Conservation (phyloP, 2,329 filamentous ascomycete genomes). For the Fonsecaea erecta region DNA sequence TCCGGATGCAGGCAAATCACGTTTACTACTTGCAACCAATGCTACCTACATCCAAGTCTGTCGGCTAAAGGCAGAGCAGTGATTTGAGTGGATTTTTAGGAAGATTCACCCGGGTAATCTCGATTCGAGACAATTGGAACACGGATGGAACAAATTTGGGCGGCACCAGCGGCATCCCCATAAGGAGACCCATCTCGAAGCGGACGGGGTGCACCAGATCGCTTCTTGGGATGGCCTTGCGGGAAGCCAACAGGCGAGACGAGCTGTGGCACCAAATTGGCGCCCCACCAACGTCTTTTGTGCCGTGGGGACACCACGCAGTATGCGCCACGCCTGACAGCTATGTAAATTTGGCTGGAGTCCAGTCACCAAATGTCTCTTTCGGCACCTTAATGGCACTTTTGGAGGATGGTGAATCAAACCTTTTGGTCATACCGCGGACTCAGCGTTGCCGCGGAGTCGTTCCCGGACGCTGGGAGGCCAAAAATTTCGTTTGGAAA, state of each 20-base stretch:
- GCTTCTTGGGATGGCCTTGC: slow-evolving; percentile 1
- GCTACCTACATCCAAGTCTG: not conserved
- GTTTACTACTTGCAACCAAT: not conserved
- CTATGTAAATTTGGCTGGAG: not conserved
- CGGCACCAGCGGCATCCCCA: slow-evolving; percentile 2
- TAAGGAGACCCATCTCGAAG: not conserved
- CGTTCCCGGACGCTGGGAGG: not conserved
- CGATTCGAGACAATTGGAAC: slow-evolving; percentile 33
- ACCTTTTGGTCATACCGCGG: not conserved
- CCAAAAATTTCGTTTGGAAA: slow-evolving; percentile 13
- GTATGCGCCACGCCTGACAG: slow-evolving; percentile 2
- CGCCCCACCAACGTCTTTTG: slow-evolving; percentile 5
- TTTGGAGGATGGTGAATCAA: not conserved
- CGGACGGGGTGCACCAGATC: slow-evolving; percentile 10
- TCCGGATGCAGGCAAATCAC: not conserved
- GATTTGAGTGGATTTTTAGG: slow-evolving; percentile 16
- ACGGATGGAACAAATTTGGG: slow-evolving; percentile 31
- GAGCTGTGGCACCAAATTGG: slow-evolving; percentile 17
- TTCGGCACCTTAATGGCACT: not conserved
- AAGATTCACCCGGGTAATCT: slow-evolving; percentile 28
- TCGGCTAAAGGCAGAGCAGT: not conserved
- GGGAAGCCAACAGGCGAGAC: slow-evolving; percentile 12
- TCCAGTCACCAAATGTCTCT: not conserved
- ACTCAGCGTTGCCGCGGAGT: not conserved
- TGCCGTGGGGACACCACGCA: not conserved